These are phyloP conservation scores for Dactylellina leptospora DNA, from an alignment of 2,329 filamentous ascomycete genomes.

Conservation along the genomic window DNA sequence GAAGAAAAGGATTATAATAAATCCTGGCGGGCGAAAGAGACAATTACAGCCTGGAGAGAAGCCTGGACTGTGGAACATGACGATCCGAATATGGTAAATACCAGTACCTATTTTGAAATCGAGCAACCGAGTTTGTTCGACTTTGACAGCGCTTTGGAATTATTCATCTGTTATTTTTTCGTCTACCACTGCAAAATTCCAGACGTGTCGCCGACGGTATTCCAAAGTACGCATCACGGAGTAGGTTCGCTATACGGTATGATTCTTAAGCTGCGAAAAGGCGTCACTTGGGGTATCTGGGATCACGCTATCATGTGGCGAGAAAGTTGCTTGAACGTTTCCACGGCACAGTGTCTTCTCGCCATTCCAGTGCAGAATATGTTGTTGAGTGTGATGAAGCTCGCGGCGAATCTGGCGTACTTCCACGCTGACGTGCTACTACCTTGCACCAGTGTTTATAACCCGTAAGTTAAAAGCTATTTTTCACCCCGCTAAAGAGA, in stretches of 20 bases:
- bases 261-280: constrained; percentile 70
- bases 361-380: constrained; percentile 65
- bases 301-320: constrained; percentile 72
- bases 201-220: constrained; percentile 68
- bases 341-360: constrained; percentile 64
- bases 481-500: neutral
- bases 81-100: constrained; percentile 59
- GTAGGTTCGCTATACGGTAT: constrained; percentile 70
- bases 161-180: constrained; percentile 63
- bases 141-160: constrained; percentile 58
- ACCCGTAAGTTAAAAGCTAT: constrained; percentile 61
- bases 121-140: constrained; percentile 59
- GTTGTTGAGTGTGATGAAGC: constrained; percentile 63
- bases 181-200: constrained; percentile 69
- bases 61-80: constrained; percentile 63
- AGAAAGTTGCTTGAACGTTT: constrained; percentile 66
- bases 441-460: constrained; percentile 70
- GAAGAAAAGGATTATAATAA: constrained; percentile 64
- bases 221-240: constrained; percentile 71
- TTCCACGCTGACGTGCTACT: constrained; percentile 70
- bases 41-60: constrained; percentile 63
- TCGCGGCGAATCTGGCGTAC: constrained; percentile 63
- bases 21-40: constrained; percentile 63
- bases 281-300: constrained; percentile 71
- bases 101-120: constrained; percentile 58